These are phyloP conservation scores for Silene noctiflora DNA, from an alignment of 179 eudicot genomes.

Conservation along the genomic window DNA sequence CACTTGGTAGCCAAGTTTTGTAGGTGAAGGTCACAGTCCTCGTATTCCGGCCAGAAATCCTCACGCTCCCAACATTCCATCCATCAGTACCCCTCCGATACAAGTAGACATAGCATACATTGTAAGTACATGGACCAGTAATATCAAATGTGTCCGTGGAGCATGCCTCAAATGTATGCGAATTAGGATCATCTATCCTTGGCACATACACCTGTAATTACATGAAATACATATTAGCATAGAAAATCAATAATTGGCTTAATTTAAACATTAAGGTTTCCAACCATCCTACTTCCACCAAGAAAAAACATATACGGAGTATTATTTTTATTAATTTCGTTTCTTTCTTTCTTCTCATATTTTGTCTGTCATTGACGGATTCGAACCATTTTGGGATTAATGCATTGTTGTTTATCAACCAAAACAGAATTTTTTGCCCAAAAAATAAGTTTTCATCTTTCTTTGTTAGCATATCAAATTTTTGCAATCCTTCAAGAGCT, in stretches of 20 bases:
- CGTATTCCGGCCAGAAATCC: conserved; percentile 50
- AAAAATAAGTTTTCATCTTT: too few species aligned
- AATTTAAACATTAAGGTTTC: background rate
- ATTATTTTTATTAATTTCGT: too few species aligned
- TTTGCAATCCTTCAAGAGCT: too few species aligned
- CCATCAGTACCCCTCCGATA: conserved; percentile 80
- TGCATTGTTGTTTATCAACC: too few species aligned
- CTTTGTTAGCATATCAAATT: too few species aligned
- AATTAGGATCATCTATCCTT: conserved; percentile 65
- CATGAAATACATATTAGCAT: background rate
- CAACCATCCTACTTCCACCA: too few species aligned
- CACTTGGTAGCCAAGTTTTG: conserved; percentile 42
- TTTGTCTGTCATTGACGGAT: too few species aligned
- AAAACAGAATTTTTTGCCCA: too few species aligned
- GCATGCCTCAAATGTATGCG: conserved; percentile 72
- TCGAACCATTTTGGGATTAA: too few species aligned
- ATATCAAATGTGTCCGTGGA: conserved; percentile 70
- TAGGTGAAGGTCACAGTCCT: conserved; percentile 56
- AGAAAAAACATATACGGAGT: too few species aligned
- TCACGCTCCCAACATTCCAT: conserved; percentile 63
- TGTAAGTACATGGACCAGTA: conserved; percentile 70
- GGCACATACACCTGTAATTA: conserved; percentile 68
- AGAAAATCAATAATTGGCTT: background rate
- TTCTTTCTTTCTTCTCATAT: too few species aligned
- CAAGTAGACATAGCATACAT: conserved; percentile 73